These are phyloP conservation scores for Calonectria henricotiae DNA, from an alignment of 2,329 filamentous ascomycete species.

Conservation along the genomic window DNA sequence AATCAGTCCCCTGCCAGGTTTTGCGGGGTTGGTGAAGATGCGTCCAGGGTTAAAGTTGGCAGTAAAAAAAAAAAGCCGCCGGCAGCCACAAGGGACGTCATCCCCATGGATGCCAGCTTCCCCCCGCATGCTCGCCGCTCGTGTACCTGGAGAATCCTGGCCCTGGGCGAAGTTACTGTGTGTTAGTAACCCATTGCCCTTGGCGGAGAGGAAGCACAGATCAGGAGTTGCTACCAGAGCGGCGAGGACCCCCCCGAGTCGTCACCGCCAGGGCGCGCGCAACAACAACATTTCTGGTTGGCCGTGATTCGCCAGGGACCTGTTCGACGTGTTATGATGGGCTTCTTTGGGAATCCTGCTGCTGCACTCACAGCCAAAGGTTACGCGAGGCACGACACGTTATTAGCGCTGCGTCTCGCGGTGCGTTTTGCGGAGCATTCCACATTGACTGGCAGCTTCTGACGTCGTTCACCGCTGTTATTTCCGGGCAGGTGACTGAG, in stretches of 20 bases:
- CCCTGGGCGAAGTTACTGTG: background rate
- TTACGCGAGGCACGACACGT: slow-evolving; percentile 24
- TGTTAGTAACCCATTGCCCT: background rate
- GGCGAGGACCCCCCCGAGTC: background rate
- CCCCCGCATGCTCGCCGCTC: slow-evolving; percentile 15
- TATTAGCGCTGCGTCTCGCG: slow-evolving; percentile 14
- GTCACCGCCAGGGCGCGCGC: slow-evolving; percentile 23
- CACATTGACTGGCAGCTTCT: slow-evolving; percentile 26
- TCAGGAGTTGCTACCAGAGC: background rate
- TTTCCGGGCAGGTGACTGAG: slow-evolving; percentile 20
- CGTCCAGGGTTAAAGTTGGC: slow-evolving; percentile 11
- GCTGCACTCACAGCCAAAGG: slow-evolving; percentile 16
- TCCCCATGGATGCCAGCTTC: background rate
- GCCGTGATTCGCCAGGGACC: background rate
- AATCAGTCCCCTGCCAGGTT: slow-evolving; percentile 6
- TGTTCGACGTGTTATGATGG: too few relatives aligned
- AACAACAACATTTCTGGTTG: background rate
- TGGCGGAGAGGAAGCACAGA: slow-evolving; percentile 1
- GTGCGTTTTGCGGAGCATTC: slow-evolving; percentile 15
- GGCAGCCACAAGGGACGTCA: background rate
- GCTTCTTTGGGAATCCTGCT: background rate
- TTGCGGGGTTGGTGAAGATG: slow-evolving; percentile 16
- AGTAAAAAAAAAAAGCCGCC: slow-evolving; percentile 1
- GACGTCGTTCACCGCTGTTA: slow-evolving; percentile 25
- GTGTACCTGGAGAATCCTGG: slow-evolving; percentile 7